These are phyloP conservation scores for Cryptococcus floricola DNA, from an alignment of 1,284 basidiomycete species.

Conservation along the genomic window DNA sequence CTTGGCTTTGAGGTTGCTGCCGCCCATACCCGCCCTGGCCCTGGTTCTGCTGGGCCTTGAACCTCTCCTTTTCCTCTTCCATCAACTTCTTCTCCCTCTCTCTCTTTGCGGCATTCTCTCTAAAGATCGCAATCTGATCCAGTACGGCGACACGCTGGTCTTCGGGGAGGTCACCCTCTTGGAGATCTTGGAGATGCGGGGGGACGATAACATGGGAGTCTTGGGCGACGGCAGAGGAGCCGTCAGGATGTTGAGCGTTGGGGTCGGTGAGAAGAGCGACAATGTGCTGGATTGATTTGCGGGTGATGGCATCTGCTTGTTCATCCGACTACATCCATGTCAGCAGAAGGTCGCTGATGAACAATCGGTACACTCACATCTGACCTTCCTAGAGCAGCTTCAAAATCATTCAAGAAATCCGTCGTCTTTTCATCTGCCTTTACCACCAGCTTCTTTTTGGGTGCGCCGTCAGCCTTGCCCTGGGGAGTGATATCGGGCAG, in stretches of 20 bases:
- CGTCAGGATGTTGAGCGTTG: conserved; percentile 47
- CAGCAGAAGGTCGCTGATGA: background rate
- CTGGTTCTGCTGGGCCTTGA: conserved; percentile 19
- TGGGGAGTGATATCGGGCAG: conserved; percentile 69
- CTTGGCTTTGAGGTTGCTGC: conserved; percentile 2
- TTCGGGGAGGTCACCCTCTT: conserved; percentile 93
- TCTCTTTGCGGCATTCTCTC: conserved; percentile 77
- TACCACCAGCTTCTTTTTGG: conserved; percentile 80
- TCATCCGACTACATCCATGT: conserved; percentile 42
- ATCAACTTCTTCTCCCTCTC: conserved; percentile 78
- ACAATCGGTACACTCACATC: conserved; percentile 57
- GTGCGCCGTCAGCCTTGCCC: conserved; percentile 59
- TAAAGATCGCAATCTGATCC: conserved; percentile 89
- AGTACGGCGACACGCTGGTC: conserved; percentile 88
- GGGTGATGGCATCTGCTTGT: conserved; percentile 39
- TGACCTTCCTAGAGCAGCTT: conserved; percentile 69
- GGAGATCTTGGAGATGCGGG: conserved; percentile 88
- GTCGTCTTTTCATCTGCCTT: conserved; percentile 93
- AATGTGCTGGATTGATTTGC: conserved; percentile 43
- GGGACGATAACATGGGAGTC: conserved; percentile 64
- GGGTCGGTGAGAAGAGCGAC: conserved; percentile 44
- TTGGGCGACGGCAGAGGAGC: conserved; percentile 60
- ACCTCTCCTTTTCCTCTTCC: conserved; percentile 51
- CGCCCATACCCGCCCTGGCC: background rate
- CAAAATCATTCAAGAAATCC: conserved; percentile 77